Evolutionary conservation across 2,329 filamentous ascomycete genomes (phyloP), one percentile per base, ranked within the genome.

Genomic region (Hypoxylon sp.): DNA sequence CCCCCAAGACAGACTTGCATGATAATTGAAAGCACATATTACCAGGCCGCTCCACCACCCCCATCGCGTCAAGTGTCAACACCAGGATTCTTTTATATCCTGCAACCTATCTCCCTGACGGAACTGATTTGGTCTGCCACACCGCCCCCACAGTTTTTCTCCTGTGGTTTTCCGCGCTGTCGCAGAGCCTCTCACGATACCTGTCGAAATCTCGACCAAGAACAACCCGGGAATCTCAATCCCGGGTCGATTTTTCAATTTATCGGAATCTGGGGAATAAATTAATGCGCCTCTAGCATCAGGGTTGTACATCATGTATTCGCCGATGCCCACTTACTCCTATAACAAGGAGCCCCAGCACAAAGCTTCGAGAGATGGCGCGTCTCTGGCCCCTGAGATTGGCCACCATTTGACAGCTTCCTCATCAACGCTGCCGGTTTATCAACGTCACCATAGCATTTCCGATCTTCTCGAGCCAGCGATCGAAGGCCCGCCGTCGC

Each of bases 401-500:
- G 30, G 67, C 55, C 68, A 67, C 38, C 69, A 67, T 60, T 70
- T 66, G 7, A 70, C 69, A 30, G 52, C 70, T 34, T 57, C 65
- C 43, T 65, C 61, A 50, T 60, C 57, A 49, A 60, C 46, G 30
- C 30, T 59, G 52, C 50, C 70, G 46, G 60, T 67, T 60, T 60
- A 65, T 51, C 62, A 63, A 53, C 50, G 65, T 34, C 55, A 53
- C 23, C 51, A 71, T 36, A 49, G 58, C 61, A 60, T 81, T 51
- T 74, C 79, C 65, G 83, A 86, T 63, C 80, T 86, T 59, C 78
- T 90, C 63, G 87, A 85, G 64, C 87, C 88, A 52, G 84, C 88
- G 67, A 79, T 90, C 61, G 86, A 90, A 72, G 86, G 86, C 17
- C 87, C 88, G 43, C 87, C 88, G 0, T 90, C 88, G 34, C 86